Conservation (phyloP, 768 basidiomycete genomes). For the Suillus plorans region DNA sequence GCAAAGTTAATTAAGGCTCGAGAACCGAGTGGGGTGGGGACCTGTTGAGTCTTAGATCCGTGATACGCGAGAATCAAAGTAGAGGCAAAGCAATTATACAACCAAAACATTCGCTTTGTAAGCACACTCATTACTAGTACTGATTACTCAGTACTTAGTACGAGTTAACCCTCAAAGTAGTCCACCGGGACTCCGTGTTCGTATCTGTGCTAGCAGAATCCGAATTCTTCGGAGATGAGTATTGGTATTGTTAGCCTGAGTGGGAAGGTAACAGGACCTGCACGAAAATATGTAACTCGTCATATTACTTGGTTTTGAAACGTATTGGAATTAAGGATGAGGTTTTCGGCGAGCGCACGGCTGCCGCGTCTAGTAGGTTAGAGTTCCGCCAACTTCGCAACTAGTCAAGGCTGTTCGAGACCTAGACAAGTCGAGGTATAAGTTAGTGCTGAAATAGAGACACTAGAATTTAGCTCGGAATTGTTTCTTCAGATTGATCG, state of each 20-base stretch:
- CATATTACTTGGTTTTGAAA: not conserved
- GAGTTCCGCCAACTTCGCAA: too few relatives aligned
- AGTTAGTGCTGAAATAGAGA: not conserved
- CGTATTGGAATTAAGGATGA: not conserved
- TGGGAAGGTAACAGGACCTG: not conserved
- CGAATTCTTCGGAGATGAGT: not conserved
- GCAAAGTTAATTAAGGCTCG: too few relatives aligned
- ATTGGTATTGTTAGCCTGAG: not conserved
- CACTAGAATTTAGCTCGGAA: not conserved
- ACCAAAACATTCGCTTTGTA: not conserved
- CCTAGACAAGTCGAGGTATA: not conserved
- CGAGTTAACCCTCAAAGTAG: not conserved
- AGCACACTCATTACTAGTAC: not conserved
- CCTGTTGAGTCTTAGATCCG: too few relatives aligned
- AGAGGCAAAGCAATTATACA: not conserved
- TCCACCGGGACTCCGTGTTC: not conserved
- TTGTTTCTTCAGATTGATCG: not conserved
- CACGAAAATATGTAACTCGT: not conserved
- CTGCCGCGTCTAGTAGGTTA: not conserved
- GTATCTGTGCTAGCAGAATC: not conserved
- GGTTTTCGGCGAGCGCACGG: not conserved
- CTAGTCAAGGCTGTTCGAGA: not conserved
- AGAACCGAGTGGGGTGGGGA: too few relatives aligned
- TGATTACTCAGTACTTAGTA: not conserved
- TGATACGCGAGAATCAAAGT: too few relatives aligned